These are phyloP conservation scores for Tolypocladium endophyticum DNA, from an alignment of 2,329 filamentous ascomycete genomes.

Conservation along the genomic window DNA sequence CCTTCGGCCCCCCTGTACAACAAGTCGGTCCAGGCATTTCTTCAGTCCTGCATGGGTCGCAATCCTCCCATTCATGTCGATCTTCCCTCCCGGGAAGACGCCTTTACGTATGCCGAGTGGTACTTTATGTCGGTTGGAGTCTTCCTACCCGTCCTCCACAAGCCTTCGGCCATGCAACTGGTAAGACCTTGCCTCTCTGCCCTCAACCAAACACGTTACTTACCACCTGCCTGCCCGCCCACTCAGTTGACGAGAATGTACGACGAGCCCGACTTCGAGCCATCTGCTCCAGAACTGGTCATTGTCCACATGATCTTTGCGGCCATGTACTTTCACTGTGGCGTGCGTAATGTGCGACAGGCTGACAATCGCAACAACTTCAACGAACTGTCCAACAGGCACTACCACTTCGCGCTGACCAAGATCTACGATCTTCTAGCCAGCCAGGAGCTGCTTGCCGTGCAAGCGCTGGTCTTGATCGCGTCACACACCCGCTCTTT, in stretches of 20 bases:
- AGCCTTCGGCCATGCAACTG: constrained; percentile 58
- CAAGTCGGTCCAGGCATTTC: constrained; percentile 61
- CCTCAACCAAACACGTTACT: neutral
- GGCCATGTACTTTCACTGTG: constrained; percentile 67
- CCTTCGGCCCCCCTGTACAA: constrained; percentile 44
- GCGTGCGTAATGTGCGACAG: constrained; percentile 54
- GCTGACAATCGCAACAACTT: constrained; percentile 41
- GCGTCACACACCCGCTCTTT: constrained; percentile 65
- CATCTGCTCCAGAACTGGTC: constrained; percentile 54
- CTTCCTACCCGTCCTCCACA: constrained; percentile 69
- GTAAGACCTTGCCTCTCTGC: constrained; percentile 30
- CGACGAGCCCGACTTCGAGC: constrained; percentile 53
- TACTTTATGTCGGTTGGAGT: constrained; percentile 64
- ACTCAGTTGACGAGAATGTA: constrained; percentile 53
- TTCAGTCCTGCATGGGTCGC: constrained; percentile 53
- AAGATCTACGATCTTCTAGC: constrained; percentile 55
- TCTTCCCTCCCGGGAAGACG: constrained; percentile 53
- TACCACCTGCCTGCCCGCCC: neutral
- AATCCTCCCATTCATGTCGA: constrained; percentile 46
- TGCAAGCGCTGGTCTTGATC: constrained; percentile 66
- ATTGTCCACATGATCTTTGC: constrained; percentile 72
- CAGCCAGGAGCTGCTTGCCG: constrained; percentile 51
- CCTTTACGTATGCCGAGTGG: constrained; percentile 61
- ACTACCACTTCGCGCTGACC: constrained; percentile 66
- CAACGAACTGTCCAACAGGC: constrained; percentile 59